Evolutionary conservation across 2,329 filamentous ascomycete genomes (phyloP).

Genomic region (Bipolaris zeicola): DNA sequence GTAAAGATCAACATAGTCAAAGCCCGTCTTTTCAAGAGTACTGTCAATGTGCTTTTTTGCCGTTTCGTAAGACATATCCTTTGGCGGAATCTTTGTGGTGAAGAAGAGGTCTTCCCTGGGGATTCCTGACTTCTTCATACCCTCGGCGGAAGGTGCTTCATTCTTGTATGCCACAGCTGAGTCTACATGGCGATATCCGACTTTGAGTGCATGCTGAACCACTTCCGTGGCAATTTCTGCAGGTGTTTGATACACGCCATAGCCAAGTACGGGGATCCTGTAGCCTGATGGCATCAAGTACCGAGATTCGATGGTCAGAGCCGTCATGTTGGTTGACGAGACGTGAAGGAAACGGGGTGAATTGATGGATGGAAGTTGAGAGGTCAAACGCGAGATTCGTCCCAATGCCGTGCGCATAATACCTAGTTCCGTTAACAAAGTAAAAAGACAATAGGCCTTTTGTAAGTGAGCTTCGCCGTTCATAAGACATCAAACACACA

Average conservation of each 20-base stretch:
- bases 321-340: slow-evolving; percentile 48
- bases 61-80: slow-evolving; percentile 64
- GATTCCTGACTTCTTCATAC: slow-evolving; percentile 63
- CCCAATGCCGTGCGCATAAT: slow-evolving; percentile 15
- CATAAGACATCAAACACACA: background rate
- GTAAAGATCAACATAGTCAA: slow-evolving; percentile 71
- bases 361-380: slow-evolving; percentile 14
- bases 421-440: background rate
- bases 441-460: background rate
- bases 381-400: slow-evolving; percentile 19
- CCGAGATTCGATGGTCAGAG: slow-evolving; percentile 54
- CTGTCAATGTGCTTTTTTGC: slow-evolving; percentile 64
- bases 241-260: slow-evolving; percentile 59
- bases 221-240: slow-evolving; percentile 63
- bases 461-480: background rate
- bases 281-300: slow-evolving; percentile 64
- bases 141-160: slow-evolving; percentile 69
- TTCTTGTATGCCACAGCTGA: slow-evolving; percentile 70
- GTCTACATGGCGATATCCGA: slow-evolving; percentile 69
- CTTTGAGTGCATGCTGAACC: slow-evolving; percentile 62
- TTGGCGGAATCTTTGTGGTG: slow-evolving; percentile 71
- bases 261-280: slow-evolving; percentile 65
- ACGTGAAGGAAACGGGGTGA: slow-evolving; percentile 24
- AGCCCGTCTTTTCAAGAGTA: slow-evolving; percentile 60
- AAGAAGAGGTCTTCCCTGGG: slow-evolving; percentile 67